phyloP scores from a whole-genome alignment of 2,329 filamentous ascomycete genomes.

The Apiospora sp. region DNA sequence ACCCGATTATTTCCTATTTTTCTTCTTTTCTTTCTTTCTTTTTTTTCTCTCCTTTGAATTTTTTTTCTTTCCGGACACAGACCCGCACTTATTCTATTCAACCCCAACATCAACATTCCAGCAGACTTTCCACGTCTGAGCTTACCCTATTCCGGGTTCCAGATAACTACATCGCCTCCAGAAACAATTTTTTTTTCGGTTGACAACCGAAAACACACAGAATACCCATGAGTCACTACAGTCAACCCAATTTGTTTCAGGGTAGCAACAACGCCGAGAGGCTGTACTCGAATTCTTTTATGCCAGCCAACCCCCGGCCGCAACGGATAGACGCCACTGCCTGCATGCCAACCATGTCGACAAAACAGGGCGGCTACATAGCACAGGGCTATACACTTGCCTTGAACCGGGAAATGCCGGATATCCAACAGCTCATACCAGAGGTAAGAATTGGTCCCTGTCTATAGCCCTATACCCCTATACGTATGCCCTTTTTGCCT shows the following conservation, averaged over 20 bases:
- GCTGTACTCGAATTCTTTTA: constrained; percentile 2
- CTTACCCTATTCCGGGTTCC: constrained; percentile 19
- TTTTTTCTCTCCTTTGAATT: constrained; percentile 23
- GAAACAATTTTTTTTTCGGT: constrained; percentile 4
- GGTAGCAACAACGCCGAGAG: neutral
- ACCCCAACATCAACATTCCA: constrained; percentile 4
- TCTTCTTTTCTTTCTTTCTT: constrained; percentile 26
- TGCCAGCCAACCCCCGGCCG: constrained; percentile 9
- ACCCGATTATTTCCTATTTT: neutral
- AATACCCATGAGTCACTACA: constrained; percentile 11
- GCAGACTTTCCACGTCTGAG: neutral
- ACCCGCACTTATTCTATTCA: constrained; percentile 5
- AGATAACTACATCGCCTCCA: neutral
- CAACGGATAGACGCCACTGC: neutral
- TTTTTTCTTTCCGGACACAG: constrained; percentile 22
- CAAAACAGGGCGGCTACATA: constrained; percentile 11
- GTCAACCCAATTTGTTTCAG: constrained; percentile 10
- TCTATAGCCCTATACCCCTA: neutral
- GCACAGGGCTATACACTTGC: constrained; percentile 1
- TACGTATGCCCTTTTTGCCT: neutral
- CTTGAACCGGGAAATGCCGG: constrained; percentile 8
- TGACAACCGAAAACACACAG: neutral
- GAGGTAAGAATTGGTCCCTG: neutral
- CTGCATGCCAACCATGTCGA: constrained; percentile 1
- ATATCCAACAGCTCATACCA: constrained; percentile 18